Percentiles rank a stretch among this genome's conserved stretches.
phyloP scores from a whole-genome alignment of 2,329 filamentous ascomycete genomes.

The Lasiodiplodia gonubiensis region DNA sequence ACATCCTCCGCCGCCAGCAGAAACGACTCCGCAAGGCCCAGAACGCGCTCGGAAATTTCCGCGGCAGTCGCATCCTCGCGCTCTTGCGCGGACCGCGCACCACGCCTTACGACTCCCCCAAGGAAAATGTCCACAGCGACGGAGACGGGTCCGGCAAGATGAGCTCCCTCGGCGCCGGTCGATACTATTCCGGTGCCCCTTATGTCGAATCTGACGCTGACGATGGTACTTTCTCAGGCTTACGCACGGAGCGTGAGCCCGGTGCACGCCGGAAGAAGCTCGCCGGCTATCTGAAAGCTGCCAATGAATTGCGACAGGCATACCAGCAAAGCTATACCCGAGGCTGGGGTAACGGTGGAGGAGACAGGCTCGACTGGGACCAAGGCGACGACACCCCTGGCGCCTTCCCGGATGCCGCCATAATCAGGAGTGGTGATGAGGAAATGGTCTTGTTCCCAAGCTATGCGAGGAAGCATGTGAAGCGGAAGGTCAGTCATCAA shows the following conservation, averaged over 20 bases:
- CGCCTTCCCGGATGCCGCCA: constrained; percentile 83
- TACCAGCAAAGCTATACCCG: constrained; percentile 63
- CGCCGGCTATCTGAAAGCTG: constrained; percentile 72
- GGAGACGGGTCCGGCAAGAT: constrained; percentile 11
- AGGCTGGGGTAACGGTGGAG: constrained; percentile 53
- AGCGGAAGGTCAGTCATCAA: constrained; percentile 47
- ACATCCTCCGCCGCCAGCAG: constrained; percentile 68
- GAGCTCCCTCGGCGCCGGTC: constrained; percentile 25
- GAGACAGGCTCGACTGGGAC: constrained; percentile 44
- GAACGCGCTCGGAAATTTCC: constrained; percentile 30
- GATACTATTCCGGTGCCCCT: constrained; percentile 26
- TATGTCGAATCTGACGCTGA: constrained; percentile 18
- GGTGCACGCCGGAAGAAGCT: constrained; percentile 80
- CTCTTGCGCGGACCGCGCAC: constrained; percentile 37
- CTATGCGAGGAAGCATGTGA: constrained; percentile 78
- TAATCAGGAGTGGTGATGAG: constrained; percentile 79
- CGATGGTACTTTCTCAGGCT: constrained; percentile 38
- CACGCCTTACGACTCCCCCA: constrained; percentile 24
- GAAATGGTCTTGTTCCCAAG: constrained; percentile 96
- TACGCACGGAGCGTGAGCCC: constrained; percentile 58
- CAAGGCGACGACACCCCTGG: constrained; percentile 66
- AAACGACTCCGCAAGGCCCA: constrained; percentile 37
- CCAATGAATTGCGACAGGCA: constrained; percentile 72
- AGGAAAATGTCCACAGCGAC: constrained; percentile 24
- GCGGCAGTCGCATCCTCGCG: constrained; percentile 40